A percentile compares a stretch with the other conserved stretches of the same genome.
These are phyloP conservation scores for Xylariaceae sp. DNA, from an alignment of 2,329 filamentous ascomycete species.

Conservation along the genomic window DNA sequence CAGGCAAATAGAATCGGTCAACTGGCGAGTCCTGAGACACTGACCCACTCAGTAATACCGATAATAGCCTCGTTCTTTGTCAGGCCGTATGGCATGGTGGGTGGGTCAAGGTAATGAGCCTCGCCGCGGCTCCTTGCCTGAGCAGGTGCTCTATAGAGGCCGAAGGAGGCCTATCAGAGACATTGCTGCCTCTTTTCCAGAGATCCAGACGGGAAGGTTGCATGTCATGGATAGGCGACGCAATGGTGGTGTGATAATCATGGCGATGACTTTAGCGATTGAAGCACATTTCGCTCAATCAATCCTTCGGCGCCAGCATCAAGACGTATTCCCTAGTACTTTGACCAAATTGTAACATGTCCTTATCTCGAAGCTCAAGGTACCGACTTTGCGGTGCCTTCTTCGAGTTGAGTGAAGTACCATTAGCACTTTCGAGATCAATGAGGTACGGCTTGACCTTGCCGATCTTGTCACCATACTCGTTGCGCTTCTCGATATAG, in stretches of 20 bases:
- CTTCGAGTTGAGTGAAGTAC: constrained; percentile 76
- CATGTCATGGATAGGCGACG: background rate
- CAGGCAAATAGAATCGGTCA: constrained; percentile 16
- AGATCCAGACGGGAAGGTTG: background rate
- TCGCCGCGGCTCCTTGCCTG: constrained; percentile 1
- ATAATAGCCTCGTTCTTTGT: constrained; percentile 28
- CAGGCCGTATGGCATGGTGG: background rate
- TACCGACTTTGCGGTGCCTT: constrained; percentile 71
- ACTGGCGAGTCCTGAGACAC: constrained; percentile 23
- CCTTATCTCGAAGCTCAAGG: constrained; percentile 81
- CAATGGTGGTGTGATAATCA: constrained; percentile 1
- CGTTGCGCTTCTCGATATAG: constrained; percentile 74
- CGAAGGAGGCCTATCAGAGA: background rate
- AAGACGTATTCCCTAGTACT: constrained; percentile 94
- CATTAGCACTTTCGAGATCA: constrained; percentile 90
- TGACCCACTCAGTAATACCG: constrained; percentile 27
- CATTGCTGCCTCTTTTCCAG: background rate
- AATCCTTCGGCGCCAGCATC: constrained; percentile 64
- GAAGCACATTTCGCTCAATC: constrained; percentile 6
- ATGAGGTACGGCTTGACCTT: constrained; percentile 84
- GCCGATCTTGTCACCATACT: constrained; percentile 79
- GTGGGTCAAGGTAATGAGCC: background rate
- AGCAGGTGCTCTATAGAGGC: background rate
- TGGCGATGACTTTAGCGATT: background rate
- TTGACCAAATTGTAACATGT: constrained; percentile 81